Evolutionary conservation across 441 rosid species (phyloP), one percentile per base, ranked within the genome.

Genomic region (Aleurites moluccanus): DNA sequence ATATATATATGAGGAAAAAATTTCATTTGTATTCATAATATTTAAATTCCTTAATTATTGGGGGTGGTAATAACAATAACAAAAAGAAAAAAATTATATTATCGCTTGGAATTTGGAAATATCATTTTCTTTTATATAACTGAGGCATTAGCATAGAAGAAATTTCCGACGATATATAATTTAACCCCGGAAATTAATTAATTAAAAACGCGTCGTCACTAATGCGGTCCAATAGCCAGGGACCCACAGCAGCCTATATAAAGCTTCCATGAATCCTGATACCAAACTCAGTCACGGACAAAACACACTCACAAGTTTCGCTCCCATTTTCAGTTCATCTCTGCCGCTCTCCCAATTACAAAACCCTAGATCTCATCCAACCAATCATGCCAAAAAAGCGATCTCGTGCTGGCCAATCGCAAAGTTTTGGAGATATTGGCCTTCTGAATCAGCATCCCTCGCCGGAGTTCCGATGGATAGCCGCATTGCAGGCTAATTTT

Each of bases 181-280:
- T 8, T 45, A 7, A 47, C 21, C 21, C 0, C 1, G 2, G 27
- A 14, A 53, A n/a, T 33, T 20, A 55, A 38, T 6, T 52, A 21
- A 10, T 7, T 14, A 33, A 69, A 33, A 69, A 69, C 28, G 30
- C 27, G 56, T 67, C 45, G 1, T 33, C 18, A 20, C 1, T 13
- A 21, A 56, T 4, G 6, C 23, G 55, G 56, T 16, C 16, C 16
- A 49, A 40, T 44, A 20, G 20, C 18, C 4, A 10, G 50, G 77
- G 73, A 14, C 78, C 78, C 78, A 75, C 78, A 45, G 70, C 20
- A 67, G 73, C 78, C 59, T 67, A 75, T 67, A 75, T 67, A 75
- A 47, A 3, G 49, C 18, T 11, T 4, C 21, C n/a, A 23, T 50
- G 15, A 13, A 49, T 61, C 1, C 60, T 38, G 42, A 33, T 52